These are phyloP conservation scores for Trypanosoma theileri DNA, from an alignment of 208 protist genomes.

Conservation along the genomic window DNA sequence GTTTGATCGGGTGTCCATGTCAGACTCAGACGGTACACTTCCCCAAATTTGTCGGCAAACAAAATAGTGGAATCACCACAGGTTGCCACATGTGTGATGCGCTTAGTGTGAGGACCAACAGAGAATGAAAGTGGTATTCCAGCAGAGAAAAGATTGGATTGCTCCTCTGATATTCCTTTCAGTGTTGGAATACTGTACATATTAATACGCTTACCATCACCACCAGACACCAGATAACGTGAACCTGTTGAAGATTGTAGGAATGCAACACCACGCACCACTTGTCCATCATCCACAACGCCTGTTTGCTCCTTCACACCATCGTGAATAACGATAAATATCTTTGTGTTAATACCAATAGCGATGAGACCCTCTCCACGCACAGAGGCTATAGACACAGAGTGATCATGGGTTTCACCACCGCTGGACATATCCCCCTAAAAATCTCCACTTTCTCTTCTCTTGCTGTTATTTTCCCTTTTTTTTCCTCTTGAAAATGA, in stretches of 20 bases:
- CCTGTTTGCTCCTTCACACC: conserved; percentile 30
- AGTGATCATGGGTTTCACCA: not conserved
- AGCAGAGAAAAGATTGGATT: not conserved
- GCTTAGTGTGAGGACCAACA: conserved; percentile 82
- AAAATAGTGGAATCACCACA: conserved; percentile 62
- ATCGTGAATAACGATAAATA: conserved; percentile 48
- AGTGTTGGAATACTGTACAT: conserved; percentile 59
- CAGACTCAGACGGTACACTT: conserved; percentile 74
- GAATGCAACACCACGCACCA: conserved; percentile 66
- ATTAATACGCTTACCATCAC: conserved; percentile 79
- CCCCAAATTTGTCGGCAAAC: conserved; percentile 90
- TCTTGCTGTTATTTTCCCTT: not conserved
- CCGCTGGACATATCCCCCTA: not conserved
- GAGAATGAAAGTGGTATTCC: conserved; percentile 43
- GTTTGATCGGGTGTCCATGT: conserved; percentile 50
- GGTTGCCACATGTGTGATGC: conserved; percentile 67
- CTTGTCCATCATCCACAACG: conserved; percentile 68
- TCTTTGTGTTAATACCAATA: conserved; percentile 52
- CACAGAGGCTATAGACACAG: conserved; percentile 20
- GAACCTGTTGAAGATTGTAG: conserved; percentile 54
- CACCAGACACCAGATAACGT: conserved; percentile 68
- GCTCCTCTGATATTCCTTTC: conserved; percentile 22
- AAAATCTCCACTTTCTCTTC: not conserved
- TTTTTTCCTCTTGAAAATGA: not conserved
- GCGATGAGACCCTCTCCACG: conserved; percentile 38